These are phyloP conservation scores for Paramecium primaurelia DNA, from an alignment of 73 alveolate genomes.

Conservation along the genomic window DNA sequence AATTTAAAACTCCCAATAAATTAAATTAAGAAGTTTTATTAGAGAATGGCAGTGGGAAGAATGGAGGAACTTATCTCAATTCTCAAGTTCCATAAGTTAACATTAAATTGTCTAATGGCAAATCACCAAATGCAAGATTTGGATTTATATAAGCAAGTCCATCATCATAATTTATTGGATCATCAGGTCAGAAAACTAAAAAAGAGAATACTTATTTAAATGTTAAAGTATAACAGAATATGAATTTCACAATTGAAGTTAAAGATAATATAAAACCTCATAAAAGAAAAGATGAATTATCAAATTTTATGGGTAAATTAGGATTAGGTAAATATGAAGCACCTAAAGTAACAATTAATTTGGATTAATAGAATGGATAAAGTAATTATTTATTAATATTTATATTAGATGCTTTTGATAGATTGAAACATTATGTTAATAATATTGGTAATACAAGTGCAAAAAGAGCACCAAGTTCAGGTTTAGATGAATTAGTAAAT, in stretches of 20 bases:
- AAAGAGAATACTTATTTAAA: not conserved
- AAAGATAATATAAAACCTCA: not conserved
- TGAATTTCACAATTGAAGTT: not conserved
- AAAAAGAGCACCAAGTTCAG: not conserved
- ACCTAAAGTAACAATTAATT: conserved; percentile 3
- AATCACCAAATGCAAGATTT: conserved; percentile 9
- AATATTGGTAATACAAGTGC: not conserved
- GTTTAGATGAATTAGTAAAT: not conserved
- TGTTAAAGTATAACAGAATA: not conserved
- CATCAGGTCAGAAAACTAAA: not conserved
- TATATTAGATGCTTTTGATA: not conserved
- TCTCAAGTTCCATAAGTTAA: not conserved
- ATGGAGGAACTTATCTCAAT: not conserved
- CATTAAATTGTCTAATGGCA: not conserved
- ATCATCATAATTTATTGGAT: not conserved
- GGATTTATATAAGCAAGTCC: not conserved
- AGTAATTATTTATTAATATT: not conserved
- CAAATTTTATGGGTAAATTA: conserved; percentile 22
- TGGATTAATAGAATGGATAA: not conserved
- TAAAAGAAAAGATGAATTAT: conserved; percentile 8
- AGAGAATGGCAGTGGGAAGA: not conserved
- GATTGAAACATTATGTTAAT: conserved; percentile 26
- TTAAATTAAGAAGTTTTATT: not conserved
- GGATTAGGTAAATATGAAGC: conserved; percentile 35
- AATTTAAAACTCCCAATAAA: not conserved